phyloP scores from a whole-genome alignment of 257 asterid genomes.

The Solanum ossicruentum region DNA sequence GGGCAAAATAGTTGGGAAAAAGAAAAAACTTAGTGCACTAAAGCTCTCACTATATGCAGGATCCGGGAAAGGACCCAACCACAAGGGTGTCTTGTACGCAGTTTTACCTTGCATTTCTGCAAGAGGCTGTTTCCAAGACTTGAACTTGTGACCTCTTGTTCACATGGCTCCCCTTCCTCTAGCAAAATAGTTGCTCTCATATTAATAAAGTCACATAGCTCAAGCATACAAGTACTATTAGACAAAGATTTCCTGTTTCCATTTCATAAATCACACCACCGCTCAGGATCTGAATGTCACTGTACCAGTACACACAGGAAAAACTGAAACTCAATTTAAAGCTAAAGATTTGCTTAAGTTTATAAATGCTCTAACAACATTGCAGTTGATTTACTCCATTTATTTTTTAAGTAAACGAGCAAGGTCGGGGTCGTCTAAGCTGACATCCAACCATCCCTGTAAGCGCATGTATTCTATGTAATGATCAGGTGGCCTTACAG shows the following conservation, averaged over 20 bases:
- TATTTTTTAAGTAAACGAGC: conserved; percentile 56
- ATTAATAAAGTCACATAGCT: neutral
- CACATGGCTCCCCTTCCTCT: too few relatives aligned
- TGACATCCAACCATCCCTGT: conserved; percentile 85
- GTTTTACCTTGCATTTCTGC: too few relatives aligned
- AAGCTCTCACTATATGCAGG: too few relatives aligned
- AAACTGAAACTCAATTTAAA: neutral
- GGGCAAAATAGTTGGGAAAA: neutral
- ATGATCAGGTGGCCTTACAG: conserved; percentile 78
- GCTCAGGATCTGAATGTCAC: neutral
- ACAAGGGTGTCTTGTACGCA: too few relatives aligned
- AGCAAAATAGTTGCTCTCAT: neutral
- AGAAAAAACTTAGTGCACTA: too few relatives aligned
- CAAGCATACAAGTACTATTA: neutral
- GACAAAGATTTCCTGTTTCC: neutral
- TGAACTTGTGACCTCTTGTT: too few relatives aligned
- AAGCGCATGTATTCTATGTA: conserved; percentile 69
- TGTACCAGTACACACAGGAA: neutral
- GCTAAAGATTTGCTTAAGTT: neutral
- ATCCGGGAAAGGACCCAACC: too few relatives aligned
- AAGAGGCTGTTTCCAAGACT: too few relatives aligned
- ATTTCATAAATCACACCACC: neutral
- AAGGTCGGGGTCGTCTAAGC: conserved; percentile 67
- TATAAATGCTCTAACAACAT: neutral
- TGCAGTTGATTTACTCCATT: conserved; percentile 1